Base-by-base conservation (phyloP, 768 basidiomycete species). In the Amanita brunnescens region DNA sequence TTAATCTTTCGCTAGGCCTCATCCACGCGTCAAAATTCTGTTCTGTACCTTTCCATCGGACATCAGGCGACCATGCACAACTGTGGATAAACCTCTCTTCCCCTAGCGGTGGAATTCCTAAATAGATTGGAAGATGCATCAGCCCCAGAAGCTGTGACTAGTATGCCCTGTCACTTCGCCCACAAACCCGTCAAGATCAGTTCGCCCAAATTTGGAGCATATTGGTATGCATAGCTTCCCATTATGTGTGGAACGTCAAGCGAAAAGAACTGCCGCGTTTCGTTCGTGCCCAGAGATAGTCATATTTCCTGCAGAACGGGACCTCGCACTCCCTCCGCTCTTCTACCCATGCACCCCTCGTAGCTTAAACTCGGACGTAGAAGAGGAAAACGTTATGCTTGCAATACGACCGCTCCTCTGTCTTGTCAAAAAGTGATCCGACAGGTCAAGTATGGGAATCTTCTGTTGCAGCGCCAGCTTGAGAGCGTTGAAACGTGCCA, bases 301-400 rank as follows among this genome's bases (percentile, higher is more conserved):
- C 49, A 49, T 49, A 49, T 49, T 41, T 49, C 38, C 39, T 49
- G 29, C 23, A 29, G 18, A 26, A 49, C 18, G 39, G 37, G n/a
- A 14, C n/a, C 49, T 49, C 18, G 16, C 18, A 1, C 9, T 40
- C 39, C 39, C 37, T 32, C 26, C 38, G 29, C 5, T 38, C 14
- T 32, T 40, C 37, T n/a, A n/a, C n/a, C n/a, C n/a, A n/a, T n/a
- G n/a, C 47, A 39, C 14, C 49, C 39, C 39, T 49, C 49, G 49
- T 49, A 49, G 39, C 49, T 49, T 49, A 38, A 48, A 34, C 47
- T 48, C 47, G 47, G 35, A 48, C 47, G 37, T 18, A 48, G 47
- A 48, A 48, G 47, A 29, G 30, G 5, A 13, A 29, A 48, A 48
- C n/a, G 47, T 37, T 24, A 29, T 35, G 33, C 24, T 24, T 48